Evolutionary conservation across 2,329 filamentous ascomycete species (phyloP), one percentile per base, ranked within the genome.

Genomic region (Didymosphaeria variabile): DNA sequence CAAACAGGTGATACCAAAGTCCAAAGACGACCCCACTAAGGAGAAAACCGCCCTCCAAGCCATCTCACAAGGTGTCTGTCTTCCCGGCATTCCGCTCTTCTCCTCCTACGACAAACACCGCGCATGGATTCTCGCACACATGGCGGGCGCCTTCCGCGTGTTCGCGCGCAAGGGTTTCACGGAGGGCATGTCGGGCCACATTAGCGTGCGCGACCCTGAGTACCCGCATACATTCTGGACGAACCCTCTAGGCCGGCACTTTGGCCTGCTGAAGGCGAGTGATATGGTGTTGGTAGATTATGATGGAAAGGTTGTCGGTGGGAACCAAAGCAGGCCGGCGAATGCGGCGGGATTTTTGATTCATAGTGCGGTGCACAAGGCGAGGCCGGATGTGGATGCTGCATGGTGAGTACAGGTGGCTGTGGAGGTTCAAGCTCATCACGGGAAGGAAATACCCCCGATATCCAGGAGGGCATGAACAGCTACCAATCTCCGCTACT

Each of bases 271-370:
- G 53, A 87, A 85, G 62, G 87, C 88, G 0, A 84, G 82, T 1
- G 89, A 91, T 71, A 88, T 91, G 85, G 86, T 91, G 51, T 84
- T 89, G 46, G 83, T 91, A 2, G 85, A 91, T 64, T 82, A 87
- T 56, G 75, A 84, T 12, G 90, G 89, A n/a, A 84, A 85, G 17
- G 83, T 89, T 10, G 83, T 90, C 5, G 88, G 87, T 17, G 89
- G 89, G 1, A 89, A 90, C 69, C 82, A 79, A 60, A 83, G 77
- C 15, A 81, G 85, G 34, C 86, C 89, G 1, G 84, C 85, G 50
- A 92, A 92, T 73, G 85, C 86, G 3, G 88, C 90, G 0, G 90
- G 90, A 6, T 91, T 90, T 72, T 79, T 88, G 63, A 92, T 93
- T 67, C 90, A 92, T 77, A 84, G 84, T 7, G 89, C 88, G 26